These are phyloP conservation scores for Tulasnella sp. DNA, from an alignment of 768 basidiomycete species.

Conservation along the genomic window DNA sequence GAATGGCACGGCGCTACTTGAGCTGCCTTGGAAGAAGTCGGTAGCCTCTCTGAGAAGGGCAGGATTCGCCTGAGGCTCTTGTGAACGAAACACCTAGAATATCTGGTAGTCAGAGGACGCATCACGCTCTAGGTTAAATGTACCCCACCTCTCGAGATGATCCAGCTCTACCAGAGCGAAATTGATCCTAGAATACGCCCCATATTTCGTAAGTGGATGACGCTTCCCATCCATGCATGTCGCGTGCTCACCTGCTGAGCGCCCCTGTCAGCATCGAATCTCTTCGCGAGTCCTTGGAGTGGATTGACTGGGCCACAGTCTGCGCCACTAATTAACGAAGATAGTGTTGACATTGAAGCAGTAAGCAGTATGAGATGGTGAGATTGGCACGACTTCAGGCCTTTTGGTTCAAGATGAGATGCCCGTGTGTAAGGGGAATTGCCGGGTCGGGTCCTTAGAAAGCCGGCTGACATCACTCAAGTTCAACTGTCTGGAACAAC, in stretches of 20 bases:
- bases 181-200: conserved; percentile 48
- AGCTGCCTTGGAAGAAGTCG: conserved; percentile 42
- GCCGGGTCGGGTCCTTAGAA: too few relatives aligned
- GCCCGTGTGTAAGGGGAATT: too few relatives aligned
- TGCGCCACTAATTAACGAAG: conserved; percentile 62
- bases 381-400: too few relatives aligned
- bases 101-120: not conserved
- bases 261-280: conserved; percentile 69
- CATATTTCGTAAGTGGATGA: not conserved
- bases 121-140: not conserved
- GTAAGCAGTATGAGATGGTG: not conserved
- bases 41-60: conserved; percentile 54
- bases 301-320: conserved; percentile 85
- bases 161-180: conserved; percentile 48
- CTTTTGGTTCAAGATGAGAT: too few relatives aligned
- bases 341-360: conserved; percentile 36
- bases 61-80: conserved; percentile 30
- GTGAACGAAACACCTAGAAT: conserved; percentile 50
- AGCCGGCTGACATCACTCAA: too few relatives aligned
- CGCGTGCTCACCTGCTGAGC: conserved; percentile 51
- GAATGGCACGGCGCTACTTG: not conserved
- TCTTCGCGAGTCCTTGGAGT: conserved; percentile 66
- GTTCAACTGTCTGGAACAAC: too few relatives aligned
- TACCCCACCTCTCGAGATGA: conserved; percentile 50
- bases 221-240: not conserved